These are phyloP conservation scores for Curvularia sp. DNA, from an alignment of 2,329 filamentous ascomycete species.

Conservation along the genomic window DNA sequence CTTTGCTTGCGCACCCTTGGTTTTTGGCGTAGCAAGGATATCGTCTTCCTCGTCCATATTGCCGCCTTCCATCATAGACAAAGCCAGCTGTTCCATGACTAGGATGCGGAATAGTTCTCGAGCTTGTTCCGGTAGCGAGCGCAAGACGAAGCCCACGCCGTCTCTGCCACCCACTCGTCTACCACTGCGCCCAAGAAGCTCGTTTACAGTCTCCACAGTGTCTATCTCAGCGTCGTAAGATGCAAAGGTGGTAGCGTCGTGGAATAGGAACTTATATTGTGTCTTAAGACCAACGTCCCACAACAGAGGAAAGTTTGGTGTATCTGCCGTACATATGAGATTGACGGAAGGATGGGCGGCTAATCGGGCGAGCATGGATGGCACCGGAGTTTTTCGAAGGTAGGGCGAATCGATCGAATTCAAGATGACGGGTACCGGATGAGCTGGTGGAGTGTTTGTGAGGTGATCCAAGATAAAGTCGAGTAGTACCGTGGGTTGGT, in stretches of 20 bases:
- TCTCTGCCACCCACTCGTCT: slow-evolving; percentile 85
- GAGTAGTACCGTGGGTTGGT: slow-evolving; percentile 73
- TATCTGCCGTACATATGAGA: slow-evolving; percentile 83
- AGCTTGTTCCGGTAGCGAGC: slow-evolving; percentile 90
- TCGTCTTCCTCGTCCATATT: slow-evolving; percentile 37
- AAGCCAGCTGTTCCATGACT: slow-evolving; percentile 80
- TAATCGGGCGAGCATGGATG: slow-evolving; percentile 77
- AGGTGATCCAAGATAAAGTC: slow-evolving; percentile 71
- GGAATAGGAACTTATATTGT: slow-evolving; percentile 85
- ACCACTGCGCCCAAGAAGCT: slow-evolving; percentile 81
- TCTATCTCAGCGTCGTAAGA: slow-evolving; percentile 78
- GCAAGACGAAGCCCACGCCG: slow-evolving; percentile 88
- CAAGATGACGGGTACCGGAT: slow-evolving; percentile 71
- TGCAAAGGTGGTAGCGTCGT: slow-evolving; percentile 91
- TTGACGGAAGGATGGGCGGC: slow-evolving; percentile 75
- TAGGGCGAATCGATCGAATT: slow-evolving; percentile 85
- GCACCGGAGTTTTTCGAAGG: slow-evolving; percentile 73
- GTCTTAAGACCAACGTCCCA: slow-evolving; percentile 90
- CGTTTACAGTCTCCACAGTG: slow-evolving; percentile 88
- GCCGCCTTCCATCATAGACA: slow-evolving; percentile 61
- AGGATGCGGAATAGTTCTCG: slow-evolving; percentile 85
- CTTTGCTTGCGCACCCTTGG: slow-evolving; percentile 38
- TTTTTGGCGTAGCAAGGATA: slow-evolving; percentile 23
- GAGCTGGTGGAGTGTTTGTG: slow-evolving; percentile 49
- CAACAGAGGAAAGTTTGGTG: slow-evolving; percentile 83